These are phyloP conservation scores for Melanogaster broomeanus DNA, from an alignment of 768 basidiomycete genomes.

Conservation along the genomic window DNA sequence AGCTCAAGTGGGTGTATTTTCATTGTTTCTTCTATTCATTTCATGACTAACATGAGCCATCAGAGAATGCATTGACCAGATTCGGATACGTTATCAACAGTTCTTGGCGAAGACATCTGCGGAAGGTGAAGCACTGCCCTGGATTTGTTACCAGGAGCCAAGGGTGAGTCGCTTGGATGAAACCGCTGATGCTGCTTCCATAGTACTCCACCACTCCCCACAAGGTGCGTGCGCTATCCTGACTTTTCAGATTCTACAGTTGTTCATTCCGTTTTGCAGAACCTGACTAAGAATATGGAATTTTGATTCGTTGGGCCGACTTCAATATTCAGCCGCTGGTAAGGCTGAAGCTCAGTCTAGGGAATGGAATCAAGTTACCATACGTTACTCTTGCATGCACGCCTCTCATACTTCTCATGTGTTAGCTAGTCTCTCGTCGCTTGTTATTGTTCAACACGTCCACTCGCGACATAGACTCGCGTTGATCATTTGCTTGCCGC, in stretches of 20 bases:
- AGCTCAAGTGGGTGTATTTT: slow-evolving; percentile 12
- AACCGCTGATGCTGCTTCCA: not conserved
- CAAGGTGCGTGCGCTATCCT: not conserved
- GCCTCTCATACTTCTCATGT: too few species aligned
- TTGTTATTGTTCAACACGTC: too few species aligned
- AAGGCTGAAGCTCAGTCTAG: too few species aligned
- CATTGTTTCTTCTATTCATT: not conserved
- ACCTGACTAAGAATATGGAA: slow-evolving; percentile 8
- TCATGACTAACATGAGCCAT: not conserved
- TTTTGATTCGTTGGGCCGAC: too few species aligned
- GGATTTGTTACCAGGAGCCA: slow-evolving; percentile 15
- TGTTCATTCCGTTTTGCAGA: slow-evolving; percentile 2
- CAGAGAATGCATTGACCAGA: slow-evolving; percentile 18
- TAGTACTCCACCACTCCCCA: slow-evolving; percentile 12
- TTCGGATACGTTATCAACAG: slow-evolving; percentile 11
- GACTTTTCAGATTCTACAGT: not conserved
- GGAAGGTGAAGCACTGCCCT: not conserved
- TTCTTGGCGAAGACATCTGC: not conserved
- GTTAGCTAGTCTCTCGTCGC: too few species aligned
- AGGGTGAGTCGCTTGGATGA: slow-evolving; percentile 18
- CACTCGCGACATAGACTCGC: too few species aligned
- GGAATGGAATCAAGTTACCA: too few species aligned
- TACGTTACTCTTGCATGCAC: too few species aligned
- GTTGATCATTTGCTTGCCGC: too few species aligned
- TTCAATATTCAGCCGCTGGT: too few species aligned